A percentile compares a stretch with the other conserved stretches of the same genome.
Conservation (phyloP, 2,329 filamentous ascomycete species). For the Coleophoma eucalyptorum region DNA sequence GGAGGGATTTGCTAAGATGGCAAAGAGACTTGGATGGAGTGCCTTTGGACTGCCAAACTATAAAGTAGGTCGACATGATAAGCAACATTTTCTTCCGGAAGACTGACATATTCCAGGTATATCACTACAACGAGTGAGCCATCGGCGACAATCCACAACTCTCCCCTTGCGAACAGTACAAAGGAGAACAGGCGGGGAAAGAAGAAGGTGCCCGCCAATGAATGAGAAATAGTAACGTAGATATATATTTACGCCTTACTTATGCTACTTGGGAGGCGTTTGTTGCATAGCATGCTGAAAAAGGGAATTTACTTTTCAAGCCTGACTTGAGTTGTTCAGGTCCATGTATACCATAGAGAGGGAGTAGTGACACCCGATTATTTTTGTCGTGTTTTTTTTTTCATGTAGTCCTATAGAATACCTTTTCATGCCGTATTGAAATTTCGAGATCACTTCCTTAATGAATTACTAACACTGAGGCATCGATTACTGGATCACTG, state of each 20-base stretch:
- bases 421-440: neutral
- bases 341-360: slow-evolving; percentile 18
- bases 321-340: neutral
- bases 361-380: neutral
- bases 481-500: too few species aligned
- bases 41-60: slow-evolving; percentile 93
- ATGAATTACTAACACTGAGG: too few species aligned
- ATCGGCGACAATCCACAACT: slow-evolving; percentile 17
- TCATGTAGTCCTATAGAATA: slow-evolving; percentile 1
- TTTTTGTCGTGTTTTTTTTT: slow-evolving; percentile 3
- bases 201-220: neutral
- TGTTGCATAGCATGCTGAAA: slow-evolving; percentile 16
- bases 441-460: too few species aligned
- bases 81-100: neutral
- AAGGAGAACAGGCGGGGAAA: neutral
- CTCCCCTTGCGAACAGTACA: slow-evolving; percentile 7
- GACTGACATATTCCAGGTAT: slow-evolving; percentile 53
- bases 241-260: too few species aligned
- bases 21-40: slow-evolving; percentile 79
- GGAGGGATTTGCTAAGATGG: slow-evolving; percentile 98
- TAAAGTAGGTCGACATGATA: slow-evolving; percentile 58
- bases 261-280: slow-evolving; percentile 9
- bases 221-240: slow-evolving; percentile 1
- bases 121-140: slow-evolving; percentile 80
- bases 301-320: neutral